These are phyloP conservation scores for Cicer chorassanicum DNA, from an alignment of 306 rosid genomes.

Conservation along the genomic window DNA sequence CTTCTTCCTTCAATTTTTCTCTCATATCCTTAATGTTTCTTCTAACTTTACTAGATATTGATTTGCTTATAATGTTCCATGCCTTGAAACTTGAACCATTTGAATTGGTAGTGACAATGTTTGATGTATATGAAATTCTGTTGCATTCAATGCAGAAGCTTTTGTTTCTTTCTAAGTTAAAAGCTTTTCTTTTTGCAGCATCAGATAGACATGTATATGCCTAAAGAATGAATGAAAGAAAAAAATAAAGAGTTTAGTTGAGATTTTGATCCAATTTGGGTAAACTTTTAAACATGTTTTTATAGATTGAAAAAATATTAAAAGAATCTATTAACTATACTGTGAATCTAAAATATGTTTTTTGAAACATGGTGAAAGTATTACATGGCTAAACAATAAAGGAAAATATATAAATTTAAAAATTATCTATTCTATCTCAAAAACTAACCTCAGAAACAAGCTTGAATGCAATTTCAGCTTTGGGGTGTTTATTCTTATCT, in stretches of 20 bases:
- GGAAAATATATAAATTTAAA: not conserved
- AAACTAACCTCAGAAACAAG: constrained; percentile 85
- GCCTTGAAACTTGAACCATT: constrained; percentile 47
- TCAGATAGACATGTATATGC: constrained; percentile 76
- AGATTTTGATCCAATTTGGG: not conserved
- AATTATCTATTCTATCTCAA: not conserved
- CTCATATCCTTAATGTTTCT: constrained; percentile 60
- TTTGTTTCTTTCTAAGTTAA: constrained; percentile 64
- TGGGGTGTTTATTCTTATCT: constrained; percentile 87
- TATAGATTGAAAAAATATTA: not conserved
- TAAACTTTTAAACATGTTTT: not conserved
- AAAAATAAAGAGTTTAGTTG: not conserved
- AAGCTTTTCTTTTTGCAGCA: constrained; percentile 65
- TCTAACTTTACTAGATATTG: constrained; percentile 54
- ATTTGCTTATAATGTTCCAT: constrained; percentile 44
- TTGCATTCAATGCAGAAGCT: constrained; percentile 77
- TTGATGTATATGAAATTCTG: constrained; percentile 54
- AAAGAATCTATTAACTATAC: not conserved
- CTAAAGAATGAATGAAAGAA: constrained; percentile 46
- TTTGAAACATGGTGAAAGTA: not conserved
- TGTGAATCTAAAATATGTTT: not conserved
- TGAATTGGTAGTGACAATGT: constrained; percentile 45
- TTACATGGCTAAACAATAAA: not conserved
- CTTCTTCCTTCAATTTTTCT: constrained; percentile 78
- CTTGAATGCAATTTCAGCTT: constrained; percentile 89